Conservation (phyloP, 345 rosid genomes). For the Eucalyptus shirleyi region DNA sequence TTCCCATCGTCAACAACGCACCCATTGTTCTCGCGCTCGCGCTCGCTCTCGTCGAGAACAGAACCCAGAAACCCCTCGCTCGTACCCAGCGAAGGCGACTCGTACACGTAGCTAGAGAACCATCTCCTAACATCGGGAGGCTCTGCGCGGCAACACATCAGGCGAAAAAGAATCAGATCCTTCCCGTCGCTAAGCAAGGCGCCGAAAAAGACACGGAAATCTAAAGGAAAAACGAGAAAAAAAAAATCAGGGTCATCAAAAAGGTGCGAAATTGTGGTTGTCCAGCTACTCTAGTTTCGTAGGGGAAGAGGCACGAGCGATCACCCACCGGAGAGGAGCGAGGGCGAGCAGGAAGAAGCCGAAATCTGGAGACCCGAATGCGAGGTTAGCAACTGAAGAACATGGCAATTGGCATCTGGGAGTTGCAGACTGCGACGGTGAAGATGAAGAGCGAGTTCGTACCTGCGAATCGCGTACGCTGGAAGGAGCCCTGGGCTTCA, state of each 20-base stretch:
- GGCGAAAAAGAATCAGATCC: background rate
- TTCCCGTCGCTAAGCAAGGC: background rate
- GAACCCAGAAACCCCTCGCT: slow-evolving; percentile 3
- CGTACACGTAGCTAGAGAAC: slow-evolving; percentile 54
- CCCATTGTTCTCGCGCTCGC: background rate
- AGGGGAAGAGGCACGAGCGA: background rate
- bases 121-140: slow-evolving; percentile 51
- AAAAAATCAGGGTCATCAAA: background rate
- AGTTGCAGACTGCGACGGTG: background rate
- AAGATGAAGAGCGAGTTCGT: background rate
- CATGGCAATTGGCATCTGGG: background rate
- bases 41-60: background rate
- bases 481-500: background rate
- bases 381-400: background rate
- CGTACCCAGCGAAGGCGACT: slow-evolving; percentile 26
- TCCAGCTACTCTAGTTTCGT: background rate
- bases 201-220: background rate
- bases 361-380: background rate
- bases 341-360: background rate
- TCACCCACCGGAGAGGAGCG: background rate
- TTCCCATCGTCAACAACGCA: background rate
- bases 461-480: background rate
- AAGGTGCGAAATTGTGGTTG: background rate
- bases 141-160: slow-evolving; percentile 4
- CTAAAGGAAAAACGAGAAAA: background rate